Evolutionary conservation across 1,284 basidiomycete genomes (phyloP).

Genomic region (Naganishia sp.): DNA sequence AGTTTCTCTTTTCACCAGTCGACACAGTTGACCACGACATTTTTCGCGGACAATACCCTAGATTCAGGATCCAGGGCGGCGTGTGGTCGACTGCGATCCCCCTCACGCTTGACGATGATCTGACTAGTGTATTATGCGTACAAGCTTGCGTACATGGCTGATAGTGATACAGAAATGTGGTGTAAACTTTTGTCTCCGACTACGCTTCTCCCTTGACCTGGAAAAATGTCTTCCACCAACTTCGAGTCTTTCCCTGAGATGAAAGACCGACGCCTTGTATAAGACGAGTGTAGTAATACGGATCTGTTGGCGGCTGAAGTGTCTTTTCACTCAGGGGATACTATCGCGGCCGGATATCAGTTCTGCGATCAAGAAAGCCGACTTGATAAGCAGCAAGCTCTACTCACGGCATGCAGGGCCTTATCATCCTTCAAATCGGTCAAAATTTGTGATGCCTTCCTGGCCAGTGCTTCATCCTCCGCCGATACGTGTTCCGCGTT

Average conservation of each 20-base stretch:
- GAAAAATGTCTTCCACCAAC: conserved; percentile 52
- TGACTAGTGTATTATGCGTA: too few species aligned
- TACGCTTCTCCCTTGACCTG: conserved; percentile 47
- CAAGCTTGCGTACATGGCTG: too few species aligned
- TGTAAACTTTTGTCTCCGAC: neutral
- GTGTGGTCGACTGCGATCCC: too few species aligned
- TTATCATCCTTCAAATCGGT: conserved; percentile 37
- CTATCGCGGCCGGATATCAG: conserved; percentile 35
- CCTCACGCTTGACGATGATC: too few species aligned
- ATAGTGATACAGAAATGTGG: too few species aligned
- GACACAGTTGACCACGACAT: too few species aligned
- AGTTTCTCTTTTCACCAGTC: too few species aligned
- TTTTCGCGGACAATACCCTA: too few species aligned
- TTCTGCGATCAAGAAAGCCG: neutral
- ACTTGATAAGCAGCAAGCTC: neutral
- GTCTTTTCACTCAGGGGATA: conserved; percentile 42
- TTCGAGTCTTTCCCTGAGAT: conserved; percentile 45
- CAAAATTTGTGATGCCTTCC: conserved; percentile 36
- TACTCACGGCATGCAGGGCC: conserved; percentile 43
- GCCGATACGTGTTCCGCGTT: conserved; percentile 12
- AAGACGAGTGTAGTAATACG: conserved; percentile 47
- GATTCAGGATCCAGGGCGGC: too few species aligned
- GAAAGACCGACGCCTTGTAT: conserved; percentile 46
- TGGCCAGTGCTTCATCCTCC: conserved; percentile 24
- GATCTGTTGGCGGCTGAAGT: conserved; percentile 47